Conservation (phyloP, 352 stramenopile genomes). For the Phytophthora chlamydospora region DNA sequence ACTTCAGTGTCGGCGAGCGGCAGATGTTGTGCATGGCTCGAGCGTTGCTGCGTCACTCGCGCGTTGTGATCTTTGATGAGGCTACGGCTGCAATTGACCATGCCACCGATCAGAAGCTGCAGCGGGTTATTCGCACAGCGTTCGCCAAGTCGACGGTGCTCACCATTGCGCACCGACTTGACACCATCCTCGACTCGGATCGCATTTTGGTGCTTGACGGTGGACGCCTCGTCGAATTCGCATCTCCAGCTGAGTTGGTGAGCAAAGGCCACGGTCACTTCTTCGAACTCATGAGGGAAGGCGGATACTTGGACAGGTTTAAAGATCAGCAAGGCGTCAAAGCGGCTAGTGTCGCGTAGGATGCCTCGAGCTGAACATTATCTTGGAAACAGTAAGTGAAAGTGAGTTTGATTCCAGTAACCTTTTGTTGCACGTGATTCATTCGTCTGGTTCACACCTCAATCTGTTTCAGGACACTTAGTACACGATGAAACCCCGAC, state of each 20-base stretch:
- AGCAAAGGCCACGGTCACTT: slow-evolving; percentile 48
- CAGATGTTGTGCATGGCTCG: slow-evolving; percentile 94
- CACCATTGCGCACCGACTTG: slow-evolving; percentile 93
- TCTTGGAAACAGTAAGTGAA: too few species aligned
- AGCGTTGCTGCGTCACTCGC: slow-evolving; percentile 85
- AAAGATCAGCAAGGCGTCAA: slow-evolving; percentile 12
- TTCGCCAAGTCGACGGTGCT: slow-evolving; percentile 93
- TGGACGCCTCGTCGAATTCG: slow-evolving; percentile 79
- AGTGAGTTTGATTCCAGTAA: neutral
- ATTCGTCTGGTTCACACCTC: slow-evolving; percentile 6
- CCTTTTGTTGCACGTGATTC: neutral
- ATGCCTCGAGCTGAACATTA: neutral
- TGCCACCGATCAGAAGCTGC: slow-evolving; percentile 67
- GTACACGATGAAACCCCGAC: slow-evolving; percentile 61
- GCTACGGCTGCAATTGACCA: slow-evolving; percentile 82
- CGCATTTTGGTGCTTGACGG: slow-evolving; percentile 71
- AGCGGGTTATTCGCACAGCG: slow-evolving; percentile 74
- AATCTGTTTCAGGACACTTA: slow-evolving; percentile 16
- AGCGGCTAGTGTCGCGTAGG: slow-evolving; percentile 11
- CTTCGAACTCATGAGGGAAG: slow-evolving; percentile 56
- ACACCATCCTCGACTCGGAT: slow-evolving; percentile 92
- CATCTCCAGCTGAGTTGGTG: slow-evolving; percentile 68
- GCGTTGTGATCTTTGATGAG: slow-evolving; percentile 78
- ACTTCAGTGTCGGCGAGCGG: slow-evolving; percentile 94
- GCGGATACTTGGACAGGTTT: slow-evolving; percentile 48